phyloP scores from a whole-genome alignment of 2,329 filamentous ascomycete genomes.

The Triangularia verruculosa region DNA sequence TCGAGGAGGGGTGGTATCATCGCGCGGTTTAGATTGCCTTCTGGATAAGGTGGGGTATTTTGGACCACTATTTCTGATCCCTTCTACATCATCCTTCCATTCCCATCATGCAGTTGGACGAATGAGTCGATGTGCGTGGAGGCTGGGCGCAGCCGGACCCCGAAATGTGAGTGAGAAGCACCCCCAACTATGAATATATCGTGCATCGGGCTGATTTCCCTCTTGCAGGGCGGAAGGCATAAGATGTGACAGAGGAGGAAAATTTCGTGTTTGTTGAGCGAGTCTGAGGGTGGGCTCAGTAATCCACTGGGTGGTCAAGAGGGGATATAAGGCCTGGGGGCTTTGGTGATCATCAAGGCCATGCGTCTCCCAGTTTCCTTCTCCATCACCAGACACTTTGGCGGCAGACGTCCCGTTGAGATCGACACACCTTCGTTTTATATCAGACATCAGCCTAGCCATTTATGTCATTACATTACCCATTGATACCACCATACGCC shows the following conservation, averaged over 20 bases:
- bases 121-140: not conserved
- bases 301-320: not conserved
- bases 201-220: not conserved
- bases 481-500: not conserved
- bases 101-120: not conserved
- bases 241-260: not conserved
- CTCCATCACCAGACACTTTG: too few species aligned
- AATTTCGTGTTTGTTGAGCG: not conserved
- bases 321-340: not conserved
- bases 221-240: not conserved
- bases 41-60: not conserved
- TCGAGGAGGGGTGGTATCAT: not conserved
- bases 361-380: too few species aligned
- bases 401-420: too few species aligned
- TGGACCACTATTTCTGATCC: not conserved
- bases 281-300: not conserved
- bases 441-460: not conserved
- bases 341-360: not conserved
- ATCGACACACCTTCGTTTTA: not conserved
- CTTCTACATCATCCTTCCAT: not conserved
- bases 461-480: not conserved
- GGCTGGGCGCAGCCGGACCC: not conserved
- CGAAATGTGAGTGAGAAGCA: not conserved
- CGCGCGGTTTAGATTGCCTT: not conserved
- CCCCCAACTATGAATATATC: not conserved